These are phyloP conservation scores for Cucurbita maxima DNA, from an alignment of 306 rosid species.

Conservation along the genomic window DNA sequence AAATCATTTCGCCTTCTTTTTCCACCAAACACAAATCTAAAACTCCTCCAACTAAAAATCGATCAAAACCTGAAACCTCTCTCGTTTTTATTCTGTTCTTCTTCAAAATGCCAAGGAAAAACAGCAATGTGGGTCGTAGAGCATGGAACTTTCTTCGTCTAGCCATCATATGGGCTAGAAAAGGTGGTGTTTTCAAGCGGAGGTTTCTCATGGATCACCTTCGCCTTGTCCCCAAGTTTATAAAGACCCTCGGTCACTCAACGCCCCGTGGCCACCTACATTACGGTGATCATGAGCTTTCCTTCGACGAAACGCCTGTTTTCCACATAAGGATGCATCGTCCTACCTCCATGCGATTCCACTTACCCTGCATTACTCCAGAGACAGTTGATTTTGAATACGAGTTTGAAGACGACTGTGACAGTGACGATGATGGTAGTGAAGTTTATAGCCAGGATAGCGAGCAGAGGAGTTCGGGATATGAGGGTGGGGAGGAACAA, in stretches of 20 bases:
- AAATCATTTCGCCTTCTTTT: not conserved
- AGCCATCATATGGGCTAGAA: slow-evolving; percentile 64
- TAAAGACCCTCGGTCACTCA: slow-evolving; percentile 27
- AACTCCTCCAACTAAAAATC: not conserved
- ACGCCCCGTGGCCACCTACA: slow-evolving; percentile 11
- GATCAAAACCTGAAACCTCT: not conserved
- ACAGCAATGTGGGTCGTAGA: slow-evolving; percentile 16
- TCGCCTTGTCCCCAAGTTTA: slow-evolving; percentile 40
- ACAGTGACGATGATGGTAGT: not conserved
- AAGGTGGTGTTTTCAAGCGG: slow-evolving; percentile 56
- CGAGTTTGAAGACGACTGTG: slow-evolving; percentile 14
- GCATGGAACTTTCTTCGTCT: slow-evolving; percentile 63
- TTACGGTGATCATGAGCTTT: slow-evolving; percentile 60
- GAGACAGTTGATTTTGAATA: slow-evolving; percentile 35
- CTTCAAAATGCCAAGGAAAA: slow-evolving; percentile 26
- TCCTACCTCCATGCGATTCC: slow-evolving; percentile 44
- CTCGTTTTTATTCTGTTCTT: not conserved
- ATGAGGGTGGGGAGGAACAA: not conserved
- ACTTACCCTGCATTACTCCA: slow-evolving; percentile 57
- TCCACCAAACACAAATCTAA: not conserved
- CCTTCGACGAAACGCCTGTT: slow-evolving; percentile 65
- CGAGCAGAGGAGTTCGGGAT: slow-evolving; percentile 20
- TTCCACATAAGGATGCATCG: slow-evolving; percentile 41
- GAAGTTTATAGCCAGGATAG: not conserved
- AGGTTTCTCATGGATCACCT: slow-evolving; percentile 34